Evolutionary conservation across 2,329 filamentous ascomycete species (phyloP).

Genomic region (Neofusicoccum cordaticola): DNA sequence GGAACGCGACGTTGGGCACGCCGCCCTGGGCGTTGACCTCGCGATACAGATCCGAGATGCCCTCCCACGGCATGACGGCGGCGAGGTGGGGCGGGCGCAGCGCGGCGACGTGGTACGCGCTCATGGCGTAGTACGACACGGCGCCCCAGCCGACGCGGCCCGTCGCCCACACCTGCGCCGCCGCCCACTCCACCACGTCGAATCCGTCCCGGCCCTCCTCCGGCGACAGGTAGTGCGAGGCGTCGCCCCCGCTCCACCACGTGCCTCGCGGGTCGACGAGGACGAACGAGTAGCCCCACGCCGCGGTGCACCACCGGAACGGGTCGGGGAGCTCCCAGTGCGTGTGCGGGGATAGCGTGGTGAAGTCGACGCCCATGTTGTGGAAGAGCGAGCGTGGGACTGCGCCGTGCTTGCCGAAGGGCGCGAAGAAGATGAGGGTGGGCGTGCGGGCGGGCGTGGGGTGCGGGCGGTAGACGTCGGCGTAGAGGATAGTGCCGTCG

Average conservation of each 20-base stretch:
- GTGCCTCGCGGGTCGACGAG: conserved; percentile 32
- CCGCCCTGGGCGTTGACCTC: conserved; percentile 46
- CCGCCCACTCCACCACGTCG: conserved; percentile 44
- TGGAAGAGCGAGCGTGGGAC: conserved; percentile 33
- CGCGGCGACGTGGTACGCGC: conserved; percentile 40
- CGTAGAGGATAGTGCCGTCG: conserved; percentile 43
- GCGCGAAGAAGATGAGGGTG: conserved; percentile 44
- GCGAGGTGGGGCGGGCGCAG: conserved; percentile 42
- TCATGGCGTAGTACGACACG: conserved; percentile 43
- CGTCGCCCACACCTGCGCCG: conserved; percentile 45
- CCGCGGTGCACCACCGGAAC: conserved; percentile 30
- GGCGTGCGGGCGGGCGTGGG: conserved; percentile 32
- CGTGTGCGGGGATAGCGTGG: conserved; percentile 24
- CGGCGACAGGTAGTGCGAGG: not conserved
- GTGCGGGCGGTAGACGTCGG: conserved; percentile 46
- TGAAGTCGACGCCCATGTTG: conserved; percentile 37
- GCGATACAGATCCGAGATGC: conserved; percentile 46
- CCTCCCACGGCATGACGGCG: conserved; percentile 50
- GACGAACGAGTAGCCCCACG: conserved; percentile 31
- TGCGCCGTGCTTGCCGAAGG: conserved; percentile 41
- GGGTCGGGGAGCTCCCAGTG: conserved; percentile 47
- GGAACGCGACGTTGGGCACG: conserved; percentile 43
- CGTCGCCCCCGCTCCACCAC: conserved; percentile 31
- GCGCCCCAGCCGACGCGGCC: conserved; percentile 45
- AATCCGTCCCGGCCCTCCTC: conserved; percentile 47